phyloP scores from a whole-genome alignment of 208 protist genomes.

The Acanthamoeba culbertsoni region DNA sequence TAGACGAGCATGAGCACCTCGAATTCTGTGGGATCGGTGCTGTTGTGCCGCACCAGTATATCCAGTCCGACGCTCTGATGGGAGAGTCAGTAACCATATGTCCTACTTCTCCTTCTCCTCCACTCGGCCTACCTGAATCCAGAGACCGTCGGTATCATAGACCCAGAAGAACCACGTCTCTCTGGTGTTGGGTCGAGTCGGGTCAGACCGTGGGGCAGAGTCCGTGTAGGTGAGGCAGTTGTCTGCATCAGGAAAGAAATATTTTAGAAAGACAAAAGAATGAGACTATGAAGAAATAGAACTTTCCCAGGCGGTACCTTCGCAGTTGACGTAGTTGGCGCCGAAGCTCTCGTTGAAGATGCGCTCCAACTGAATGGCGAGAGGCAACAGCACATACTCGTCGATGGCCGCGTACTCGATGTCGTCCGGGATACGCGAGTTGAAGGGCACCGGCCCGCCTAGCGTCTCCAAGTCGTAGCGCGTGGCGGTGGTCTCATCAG shows the following conservation, averaged over 20 bases:
- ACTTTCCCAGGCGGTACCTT: not conserved
- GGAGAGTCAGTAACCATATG: not conserved
- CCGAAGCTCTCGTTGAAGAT: not conserved
- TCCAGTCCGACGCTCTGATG: not conserved
- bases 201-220: not conserved
- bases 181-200: not conserved
- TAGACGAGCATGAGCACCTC: not conserved
- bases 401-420: not conserved
- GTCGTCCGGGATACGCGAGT: not conserved
- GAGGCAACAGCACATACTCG: not conserved
- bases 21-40: not conserved
- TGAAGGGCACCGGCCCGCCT: not conserved
- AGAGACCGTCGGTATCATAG: not conserved
- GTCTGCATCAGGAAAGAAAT: not conserved
- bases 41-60: not conserved
- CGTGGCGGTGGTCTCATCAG: not conserved
- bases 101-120: not conserved
- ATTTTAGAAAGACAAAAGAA: not conserved
- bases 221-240: not conserved
- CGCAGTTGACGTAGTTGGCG: not conserved
- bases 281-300: not conserved
- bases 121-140: not conserved
- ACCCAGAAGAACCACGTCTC: conserved; percentile 17
- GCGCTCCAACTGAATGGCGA: not conserved
- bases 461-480: not conserved